These are phyloP conservation scores for Scutellaria minor DNA, from an alignment of 257 asterid species.

Conservation along the genomic window DNA sequence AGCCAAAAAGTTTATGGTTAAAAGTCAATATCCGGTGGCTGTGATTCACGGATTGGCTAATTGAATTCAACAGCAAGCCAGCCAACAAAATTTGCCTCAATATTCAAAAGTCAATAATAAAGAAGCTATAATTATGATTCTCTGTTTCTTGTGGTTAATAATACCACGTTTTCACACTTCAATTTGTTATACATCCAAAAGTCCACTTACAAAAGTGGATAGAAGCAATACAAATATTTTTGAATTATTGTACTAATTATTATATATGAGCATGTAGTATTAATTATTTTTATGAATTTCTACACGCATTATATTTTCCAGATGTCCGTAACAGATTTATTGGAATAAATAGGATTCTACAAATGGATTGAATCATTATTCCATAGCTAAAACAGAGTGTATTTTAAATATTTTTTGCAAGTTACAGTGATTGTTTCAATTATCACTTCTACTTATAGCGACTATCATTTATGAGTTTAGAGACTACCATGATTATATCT, in stretches of 20 bases:
- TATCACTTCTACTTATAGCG: slow-evolving; percentile 4
- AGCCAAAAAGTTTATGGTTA: no score
- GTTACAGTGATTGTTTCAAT: slow-evolving; percentile 26
- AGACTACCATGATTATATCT: slow-evolving; percentile 14
- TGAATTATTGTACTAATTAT: slow-evolving; percentile 27
- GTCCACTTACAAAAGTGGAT: slow-evolving; percentile 29
- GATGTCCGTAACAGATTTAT: background rate
- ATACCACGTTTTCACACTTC: background rate
- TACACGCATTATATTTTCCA: background rate
- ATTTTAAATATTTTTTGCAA: slow-evolving; percentile 2
- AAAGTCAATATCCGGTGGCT: no score
- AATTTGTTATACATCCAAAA: slow-evolving; percentile 16
- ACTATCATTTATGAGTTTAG: background rate
- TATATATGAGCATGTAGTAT: slow-evolving; percentile 2
- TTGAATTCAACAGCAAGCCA: slow-evolving; percentile 12
- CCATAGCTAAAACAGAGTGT: slow-evolving; percentile 20
- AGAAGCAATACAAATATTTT: background rate
- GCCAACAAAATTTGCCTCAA: slow-evolving; percentile 7
- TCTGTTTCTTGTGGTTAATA: slow-evolving; percentile 6
- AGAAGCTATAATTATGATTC: background rate
- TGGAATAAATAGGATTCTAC: slow-evolving; percentile 18
- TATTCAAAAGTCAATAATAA: slow-evolving; percentile 20
- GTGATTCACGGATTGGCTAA: background rate
- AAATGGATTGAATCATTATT: slow-evolving; percentile 18
- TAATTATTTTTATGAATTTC: slow-evolving; percentile 1